phyloP scores from a whole-genome alignment of 805 yeast species.

The Millerago galiae region DNA sequence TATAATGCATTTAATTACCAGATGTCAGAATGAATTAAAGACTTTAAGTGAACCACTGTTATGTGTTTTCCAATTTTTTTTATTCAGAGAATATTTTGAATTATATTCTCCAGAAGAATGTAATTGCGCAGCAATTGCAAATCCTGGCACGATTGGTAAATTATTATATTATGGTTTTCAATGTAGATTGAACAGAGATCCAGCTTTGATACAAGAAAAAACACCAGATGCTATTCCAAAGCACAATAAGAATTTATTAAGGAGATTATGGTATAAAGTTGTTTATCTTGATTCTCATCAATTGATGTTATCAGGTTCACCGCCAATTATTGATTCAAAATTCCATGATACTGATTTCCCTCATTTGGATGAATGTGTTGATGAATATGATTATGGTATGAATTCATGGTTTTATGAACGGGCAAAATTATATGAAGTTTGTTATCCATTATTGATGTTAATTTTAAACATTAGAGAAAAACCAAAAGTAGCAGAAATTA shows the following conservation, averaged over 20 bases:
- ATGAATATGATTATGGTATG: conserved; percentile 16
- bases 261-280: conserved; percentile 22
- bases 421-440: conserved; percentile 10
- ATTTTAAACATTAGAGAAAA: conserved; percentile 15
- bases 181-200: conserved; percentile 20
- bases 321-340: conserved; percentile 17
- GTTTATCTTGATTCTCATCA: conserved; percentile 17
- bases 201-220: conserved; percentile 1
- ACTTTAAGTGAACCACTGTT: conserved; percentile 11
- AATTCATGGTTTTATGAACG: conserved; percentile 14
- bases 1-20: conserved; percentile 7
- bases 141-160: conserved; percentile 16
- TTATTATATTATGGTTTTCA: conserved; percentile 17
- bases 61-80: conserved; percentile 16
- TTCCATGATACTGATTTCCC: conserved; percentile 22
- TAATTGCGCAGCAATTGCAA: conserved; percentile 17
- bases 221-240: not conserved
- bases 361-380: conserved; percentile 17
- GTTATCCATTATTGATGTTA: conserved; percentile 14
- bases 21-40: conserved; percentile 13
- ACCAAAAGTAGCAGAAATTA: conserved; percentile 12
- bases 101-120: conserved; percentile 20
- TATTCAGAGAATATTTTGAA: conserved; percentile 14
- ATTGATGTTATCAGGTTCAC: conserved; percentile 16
- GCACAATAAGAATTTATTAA: conserved; percentile 12